These are phyloP conservation scores for Ramichloridium luteum DNA, from an alignment of 2,329 filamentous ascomycete genomes.

Conservation along the genomic window DNA sequence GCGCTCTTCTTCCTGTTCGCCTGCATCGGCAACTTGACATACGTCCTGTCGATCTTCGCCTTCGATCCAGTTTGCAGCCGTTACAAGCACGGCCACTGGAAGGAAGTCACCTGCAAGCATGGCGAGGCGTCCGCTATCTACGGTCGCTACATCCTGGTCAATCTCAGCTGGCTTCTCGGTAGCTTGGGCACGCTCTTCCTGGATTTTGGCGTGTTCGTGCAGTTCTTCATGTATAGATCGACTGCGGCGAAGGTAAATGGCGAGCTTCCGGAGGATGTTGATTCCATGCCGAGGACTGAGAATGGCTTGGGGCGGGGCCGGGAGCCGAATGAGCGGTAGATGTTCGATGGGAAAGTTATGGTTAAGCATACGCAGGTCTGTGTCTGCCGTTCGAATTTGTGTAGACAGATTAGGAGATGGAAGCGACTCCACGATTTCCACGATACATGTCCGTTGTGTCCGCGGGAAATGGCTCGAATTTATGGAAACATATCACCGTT, in stretches of 20 bases:
- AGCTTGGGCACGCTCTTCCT: slow-evolving; percentile 77
- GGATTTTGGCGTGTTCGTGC: slow-evolving; percentile 75
- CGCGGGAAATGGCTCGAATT: too few species aligned
- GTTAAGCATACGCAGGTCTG: too few species aligned
- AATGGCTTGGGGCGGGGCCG: slow-evolving; percentile 19
- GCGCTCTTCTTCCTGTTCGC: slow-evolving; percentile 95
- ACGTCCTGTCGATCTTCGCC: slow-evolving; percentile 81
- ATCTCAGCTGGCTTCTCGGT: slow-evolving; percentile 79
- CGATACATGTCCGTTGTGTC: too few species aligned
- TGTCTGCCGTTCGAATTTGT: too few species aligned
- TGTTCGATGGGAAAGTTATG: too few species aligned
- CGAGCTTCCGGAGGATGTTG: slow-evolving; percentile 17
- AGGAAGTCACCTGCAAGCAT: slow-evolving; percentile 40
- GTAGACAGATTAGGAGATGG: too few species aligned
- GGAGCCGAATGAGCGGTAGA: slow-evolving; percentile 15
- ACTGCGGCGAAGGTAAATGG: slow-evolving; percentile 27
- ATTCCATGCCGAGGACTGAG: slow-evolving; percentile 8
- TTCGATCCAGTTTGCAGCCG: slow-evolving; percentile 63
- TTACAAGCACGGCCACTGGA: slow-evolving; percentile 23
- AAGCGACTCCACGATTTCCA: too few species aligned
- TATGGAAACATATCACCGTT: not conserved
- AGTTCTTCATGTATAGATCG: slow-evolving; percentile 75
- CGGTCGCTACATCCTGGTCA: slow-evolving; percentile 72
- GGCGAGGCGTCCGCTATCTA: slow-evolving; percentile 60
- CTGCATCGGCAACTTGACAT: slow-evolving; percentile 87